Percentiles rank a stretch among this genome's conserved stretches.
Evolutionary conservation across 2,329 filamentous ascomycete species (phyloP).

Genomic region (Pseudogymnoascus sp.): DNA sequence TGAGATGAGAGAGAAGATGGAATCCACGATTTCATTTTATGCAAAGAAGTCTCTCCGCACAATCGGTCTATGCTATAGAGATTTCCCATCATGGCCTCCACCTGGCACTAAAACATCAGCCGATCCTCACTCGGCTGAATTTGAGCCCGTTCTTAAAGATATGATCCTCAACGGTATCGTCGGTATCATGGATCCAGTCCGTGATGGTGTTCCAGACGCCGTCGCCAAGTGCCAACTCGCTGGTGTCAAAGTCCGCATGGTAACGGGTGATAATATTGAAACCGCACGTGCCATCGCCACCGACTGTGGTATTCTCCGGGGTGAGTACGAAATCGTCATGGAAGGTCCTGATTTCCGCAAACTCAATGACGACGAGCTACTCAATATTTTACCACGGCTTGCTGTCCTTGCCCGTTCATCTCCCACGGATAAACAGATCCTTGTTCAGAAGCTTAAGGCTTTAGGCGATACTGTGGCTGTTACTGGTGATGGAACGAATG

Average conservation of each 20-base stretch:
- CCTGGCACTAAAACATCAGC: constrained; percentile 12
- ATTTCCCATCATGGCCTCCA: constrained; percentile 59
- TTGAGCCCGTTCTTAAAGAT: constrained; percentile 40
- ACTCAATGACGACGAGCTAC: constrained; percentile 55
- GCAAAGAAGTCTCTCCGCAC: constrained; percentile 59
- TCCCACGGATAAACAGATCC: constrained; percentile 66
- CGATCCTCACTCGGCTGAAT: constrained; percentile 51
- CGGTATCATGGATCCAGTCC: constrained; percentile 74
- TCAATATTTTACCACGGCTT: constrained; percentile 57
- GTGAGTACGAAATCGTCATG: constrained; percentile 60
- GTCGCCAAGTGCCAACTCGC: constrained; percentile 66
- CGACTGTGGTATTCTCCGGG: constrained; percentile 64
- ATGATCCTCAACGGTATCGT: constrained; percentile 64
- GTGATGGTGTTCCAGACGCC: constrained; percentile 64
- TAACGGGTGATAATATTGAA: constrained; percentile 72
- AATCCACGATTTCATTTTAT: constrained; percentile 45
- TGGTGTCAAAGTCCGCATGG: constrained; percentile 71
- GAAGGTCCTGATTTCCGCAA: constrained; percentile 73
- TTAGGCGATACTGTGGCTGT: constrained; percentile 72
- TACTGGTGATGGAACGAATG: constrained; percentile 77
- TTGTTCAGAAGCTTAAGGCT: constrained; percentile 64
- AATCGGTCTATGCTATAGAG: constrained; percentile 61
- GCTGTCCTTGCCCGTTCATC: constrained; percentile 67
- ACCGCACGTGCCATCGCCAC: constrained; percentile 72
- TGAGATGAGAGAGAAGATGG: constrained; percentile 43